Evolutionary conservation across 768 basidiomycete species (phyloP), one percentile per base, ranked within the genome.

Genomic region (Lentinula aciculospora): DNA sequence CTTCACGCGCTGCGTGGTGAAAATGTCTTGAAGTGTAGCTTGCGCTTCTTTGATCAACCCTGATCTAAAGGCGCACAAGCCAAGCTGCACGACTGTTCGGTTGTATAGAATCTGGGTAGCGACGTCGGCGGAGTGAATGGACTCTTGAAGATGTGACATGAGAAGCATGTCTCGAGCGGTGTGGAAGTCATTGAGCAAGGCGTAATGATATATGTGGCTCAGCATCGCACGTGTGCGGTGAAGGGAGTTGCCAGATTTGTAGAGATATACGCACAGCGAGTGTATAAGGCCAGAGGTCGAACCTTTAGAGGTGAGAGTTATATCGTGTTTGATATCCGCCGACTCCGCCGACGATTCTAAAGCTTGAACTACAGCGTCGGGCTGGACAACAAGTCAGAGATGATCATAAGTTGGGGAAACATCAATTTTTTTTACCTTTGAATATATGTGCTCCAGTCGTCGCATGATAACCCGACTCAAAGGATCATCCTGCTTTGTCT

Each of bases 71-170:
- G 97, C 97, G 64, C 94, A 95, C 4, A 99, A 81, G 34, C 97
- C 97, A 50, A 99, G 85, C 70, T 98, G 97, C 44, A 98, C 97
- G 57, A 98, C 87, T 5, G 94, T 93, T 37, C 97, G 89, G 72
- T 99, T 99, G 77, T 98, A 98, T 32, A 98, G 78, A 65, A 99
- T 98, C 72, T 99, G 97, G 0, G 97, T 98, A 17, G 87, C 88
- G 51, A 98, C 94, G 67, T 98, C 97, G 58, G 95, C 94, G 37
- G 94, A 92, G 68, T 94, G 89, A 66, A 98, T 89, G 1, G 93
- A 91, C 70, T 98, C 95, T 71, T 98, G 96, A 50, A 99, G 81
- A 70, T 98, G 97, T 4, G 95, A 98, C 97, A 99, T 98, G 60
- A 99, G 78, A 36, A 99, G 75, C 91, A 98, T 95, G 74, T 99